Base-by-base conservation (phyloP, 306 rosid genomes). In the Rosa lucieae region DNA sequence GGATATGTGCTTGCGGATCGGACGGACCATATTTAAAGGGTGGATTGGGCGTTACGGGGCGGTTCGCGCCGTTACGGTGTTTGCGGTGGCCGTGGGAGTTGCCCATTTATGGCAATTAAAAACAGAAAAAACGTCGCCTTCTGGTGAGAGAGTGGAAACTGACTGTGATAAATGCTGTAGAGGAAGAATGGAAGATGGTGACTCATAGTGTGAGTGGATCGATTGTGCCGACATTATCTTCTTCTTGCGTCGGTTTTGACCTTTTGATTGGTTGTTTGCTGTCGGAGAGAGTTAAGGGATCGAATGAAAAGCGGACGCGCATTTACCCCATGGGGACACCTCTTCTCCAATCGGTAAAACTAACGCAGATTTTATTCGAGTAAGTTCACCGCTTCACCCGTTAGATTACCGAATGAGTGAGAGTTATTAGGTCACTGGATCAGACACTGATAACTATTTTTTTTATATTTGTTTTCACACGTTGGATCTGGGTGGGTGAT, bases 11-110 rank as follows among this genome's bases (percentile, higher is more conserved):
- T 2, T 67, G 47, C 2, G 75, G 84, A 51, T 72, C 78, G 3
- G 80, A 48, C 2, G 62, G 58, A 8, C 43, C 70, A 18, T 78
- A 84, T 87, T 67, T 89, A 89, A 68, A 75, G 78, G 74, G 51
- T 2, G 87, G 77, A 74, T 62, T 26, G 77, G 58, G 53, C 56
- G 86, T 62, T 81, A 23, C 35, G 42, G 66, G 75, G 76, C 70
- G 43, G 73, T 29, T 13, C 29, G 85, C 69, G 83, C 61, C 67
- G 77, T 86, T 79, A 62, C 74, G 72, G 74, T 26, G 87, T 83
- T 80, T 86, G 47, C 77, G 78, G 75, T 84, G 91, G 63, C 81
- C 67, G 56, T 87, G 90, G 62, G 78, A 46, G 92, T 92, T 90
- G 43, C 94, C 98, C 97, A 94, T 94, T 82, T 23, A 79, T 73